Conservation (phyloP, 768 basidiomycete species). For the Leccinum rimulosum region DNA sequence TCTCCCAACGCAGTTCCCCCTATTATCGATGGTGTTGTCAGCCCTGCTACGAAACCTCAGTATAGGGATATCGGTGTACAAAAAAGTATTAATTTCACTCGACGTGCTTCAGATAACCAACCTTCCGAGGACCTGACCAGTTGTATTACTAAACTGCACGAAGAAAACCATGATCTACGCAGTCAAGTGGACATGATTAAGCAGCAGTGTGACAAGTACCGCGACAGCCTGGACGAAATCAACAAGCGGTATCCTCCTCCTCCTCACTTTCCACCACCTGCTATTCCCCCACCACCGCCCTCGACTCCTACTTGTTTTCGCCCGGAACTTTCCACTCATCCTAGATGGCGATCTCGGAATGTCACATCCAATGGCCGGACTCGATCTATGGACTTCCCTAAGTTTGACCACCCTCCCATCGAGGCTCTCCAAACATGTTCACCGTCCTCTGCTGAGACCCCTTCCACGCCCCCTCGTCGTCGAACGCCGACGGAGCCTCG, state of each 20-base stretch:
- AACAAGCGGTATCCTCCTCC: constrained; percentile 5
- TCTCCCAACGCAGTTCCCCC: constrained; percentile 1
- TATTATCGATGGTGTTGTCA: constrained; percentile 2
- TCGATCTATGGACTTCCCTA: not conserved
- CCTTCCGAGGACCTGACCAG: constrained; percentile 4
- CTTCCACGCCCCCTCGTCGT: not conserved
- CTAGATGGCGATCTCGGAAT: constrained; percentile 18
- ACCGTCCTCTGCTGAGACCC: constrained; percentile 10
- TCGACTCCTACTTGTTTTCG: not conserved
- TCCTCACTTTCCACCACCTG: not conserved
- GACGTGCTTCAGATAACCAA: constrained; percentile 1
- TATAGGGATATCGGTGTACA: constrained; percentile 26
- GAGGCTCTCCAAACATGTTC: constrained; percentile 12
- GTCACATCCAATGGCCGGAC: not conserved
- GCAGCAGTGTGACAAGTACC: constrained; percentile 5
- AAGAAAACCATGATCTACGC: constrained; percentile 14
- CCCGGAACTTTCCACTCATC: constrained; percentile 11
- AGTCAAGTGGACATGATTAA: constrained; percentile 7
- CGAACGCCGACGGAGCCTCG: constrained; percentile 13
- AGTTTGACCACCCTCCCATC: constrained; percentile 15
- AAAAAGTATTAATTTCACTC: constrained; percentile 22
- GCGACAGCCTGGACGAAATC: constrained; percentile 14
- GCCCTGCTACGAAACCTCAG: constrained; percentile 1
- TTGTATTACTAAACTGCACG: constrained; percentile 20
- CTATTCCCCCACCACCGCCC: not conserved